Evolutionary conservation across 805 yeast genomes (phyloP), one percentile per base, ranked within the genome.

Genomic region (Metschnikowia dekortorum): DNA sequence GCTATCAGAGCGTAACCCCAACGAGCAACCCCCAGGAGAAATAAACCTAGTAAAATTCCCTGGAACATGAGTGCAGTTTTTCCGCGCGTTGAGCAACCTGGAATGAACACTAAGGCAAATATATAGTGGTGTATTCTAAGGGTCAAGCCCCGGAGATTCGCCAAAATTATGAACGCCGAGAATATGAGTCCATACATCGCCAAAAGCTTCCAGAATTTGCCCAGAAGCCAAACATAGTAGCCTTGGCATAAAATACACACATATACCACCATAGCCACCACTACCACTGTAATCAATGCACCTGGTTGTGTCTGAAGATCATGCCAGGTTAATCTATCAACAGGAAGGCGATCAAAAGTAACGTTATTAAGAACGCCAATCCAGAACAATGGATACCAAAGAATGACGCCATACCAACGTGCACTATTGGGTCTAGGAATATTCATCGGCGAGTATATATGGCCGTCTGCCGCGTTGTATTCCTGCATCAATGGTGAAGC

Each of bases 1-100:
- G 87, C 82, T 50, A 92, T 82, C 11, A 96, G 83, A 2, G 95
- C 97, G 60, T 87, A 83, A 49, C 94, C 97, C 99, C 99, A 92
- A 49, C 95, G 73, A 0, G 95, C 81, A 1, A 89, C 82, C 0
- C 99, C 99, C 22, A 91, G 85, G 6, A 90, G 73, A 45, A 87
- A 76, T 41, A 92, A 71, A 0, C 97, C 99, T 0, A 89, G 64
- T 26, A 92, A 69, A 0, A 92, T 78, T 2, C 97, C 98, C 63
- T 91, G 97, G 61, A 88, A 85, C 8, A 85, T 59, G 56, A 86
- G 73, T 0, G 91, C 90, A 0, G 87, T 74, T 38, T 79, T 62
- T 0, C 94, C 91, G 55, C 82, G 73, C 0, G 92, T 87, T 2
- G 83, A 76, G 39, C 96, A 88, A 0, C 96, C 97, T 0, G 96